Evolutionary conservation across 2,329 filamentous ascomycete species (phyloP), one percentile per base, ranked within the genome.

Genomic region (Talaromyces rugulosus): DNA sequence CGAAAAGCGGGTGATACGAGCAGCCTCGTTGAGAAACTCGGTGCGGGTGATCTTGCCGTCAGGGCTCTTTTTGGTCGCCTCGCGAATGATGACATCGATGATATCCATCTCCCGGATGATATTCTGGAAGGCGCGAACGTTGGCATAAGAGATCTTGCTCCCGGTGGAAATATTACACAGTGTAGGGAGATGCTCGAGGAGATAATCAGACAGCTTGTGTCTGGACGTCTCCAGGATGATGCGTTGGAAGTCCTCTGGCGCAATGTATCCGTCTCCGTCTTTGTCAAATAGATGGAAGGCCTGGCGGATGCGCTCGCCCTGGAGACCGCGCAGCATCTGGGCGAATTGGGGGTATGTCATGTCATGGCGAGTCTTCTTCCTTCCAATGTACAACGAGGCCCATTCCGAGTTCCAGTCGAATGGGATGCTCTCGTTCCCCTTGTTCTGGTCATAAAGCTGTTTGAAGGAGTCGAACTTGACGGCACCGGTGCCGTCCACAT

Each of bases 401-500:
- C 95, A 99, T 75, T 96, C 91, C 66, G 91, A 96, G 73, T 93
- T 90, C 93, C 95, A 98, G 78, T 99, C 91, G 73, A 99, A 98
- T 14, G 95, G 91, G 65, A 99, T 89, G 74, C 85, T 91, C 63
- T 91, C 84, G 28, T 87, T 80, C n/a, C 89, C 88, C 81, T 94
- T 96, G 84, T 96, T 96, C 70, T 88, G 82, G 78, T 94, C 90
- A 79, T 96, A 97, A 62, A 94, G 81, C 63, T 87, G 84, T 72
- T 91, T 87, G 79, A 99, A 93, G 70, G 92, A 87, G 44, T 96
- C 90, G 73, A 94, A 96, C 75, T 93, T 94, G 72, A 99, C 92
- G 56, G 85, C 85, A 64, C 95, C 95, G 23, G 87, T 90, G 64
- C 90, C 86, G 58, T 94, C 88, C 69, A 91, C 84, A 73, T 98